A percentile compares a stretch with the other conserved stretches of the same genome.
phyloP scores from a whole-genome alignment of 1,284 basidiomycete genomes.

The Ceratobasidium sp. region DNA sequence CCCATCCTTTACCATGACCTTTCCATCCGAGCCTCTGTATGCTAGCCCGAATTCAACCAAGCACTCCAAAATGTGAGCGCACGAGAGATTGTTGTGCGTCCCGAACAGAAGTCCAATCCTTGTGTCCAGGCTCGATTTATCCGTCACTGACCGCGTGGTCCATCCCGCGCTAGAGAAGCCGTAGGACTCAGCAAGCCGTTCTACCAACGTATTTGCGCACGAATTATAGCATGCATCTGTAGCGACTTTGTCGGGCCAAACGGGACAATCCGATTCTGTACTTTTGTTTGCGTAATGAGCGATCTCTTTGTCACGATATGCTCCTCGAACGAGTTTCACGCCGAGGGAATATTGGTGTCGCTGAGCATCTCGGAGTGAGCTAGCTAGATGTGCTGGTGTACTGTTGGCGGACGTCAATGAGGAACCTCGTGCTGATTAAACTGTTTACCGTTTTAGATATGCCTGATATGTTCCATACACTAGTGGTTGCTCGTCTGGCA shows the following conservation, averaged over 20 bases:
- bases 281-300: constrained; percentile 1
- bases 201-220: constrained; percentile 73
- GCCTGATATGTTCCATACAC: constrained; percentile 88
- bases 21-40: neutral
- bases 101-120: constrained; percentile 30
- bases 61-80: constrained; percentile 30
- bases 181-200: constrained; percentile 64
- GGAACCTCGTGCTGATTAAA: constrained; percentile 3
- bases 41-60: constrained; percentile 32
- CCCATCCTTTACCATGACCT: constrained; percentile 8
- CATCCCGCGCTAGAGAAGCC: constrained; percentile 28
- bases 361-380: constrained; percentile 76
- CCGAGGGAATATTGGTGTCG: constrained; percentile 83
- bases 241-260: constrained; percentile 76
- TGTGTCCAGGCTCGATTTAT: neutral
- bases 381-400: constrained; percentile 75
- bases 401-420: constrained; percentile 57
- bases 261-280: constrained; percentile 64
- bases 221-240: constrained; percentile 86
- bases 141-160: neutral
- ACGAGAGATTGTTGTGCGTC: constrained; percentile 34
- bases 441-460: constrained; percentile 77
- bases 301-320: constrained; percentile 85
- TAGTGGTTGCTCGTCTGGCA: constrained; percentile 66
- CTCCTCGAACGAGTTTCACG: constrained; percentile 94